phyloP scores from a whole-genome alignment of 116 monocot species.

The Phalaenopsis hybrid region DNA sequence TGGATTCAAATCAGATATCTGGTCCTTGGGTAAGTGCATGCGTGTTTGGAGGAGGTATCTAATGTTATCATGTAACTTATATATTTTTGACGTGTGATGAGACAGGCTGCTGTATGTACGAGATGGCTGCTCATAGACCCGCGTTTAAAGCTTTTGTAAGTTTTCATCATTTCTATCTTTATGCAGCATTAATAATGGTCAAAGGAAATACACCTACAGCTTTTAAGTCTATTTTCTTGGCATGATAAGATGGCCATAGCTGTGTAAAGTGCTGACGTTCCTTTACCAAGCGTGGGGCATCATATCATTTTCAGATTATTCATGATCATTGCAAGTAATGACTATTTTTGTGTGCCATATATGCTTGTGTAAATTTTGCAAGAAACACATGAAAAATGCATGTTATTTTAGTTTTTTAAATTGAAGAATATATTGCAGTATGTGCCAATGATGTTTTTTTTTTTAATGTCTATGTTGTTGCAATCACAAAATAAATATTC shows the following conservation, averaged over 20 bases:
- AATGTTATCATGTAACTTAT: neutral
- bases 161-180: neutral
- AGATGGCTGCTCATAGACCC: slow-evolving; percentile 99
- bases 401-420: neutral
- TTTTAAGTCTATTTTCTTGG: neutral
- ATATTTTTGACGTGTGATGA: neutral
- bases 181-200: neutral
- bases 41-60: neutral
- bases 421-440: neutral
- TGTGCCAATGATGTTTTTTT: too few relatives aligned
- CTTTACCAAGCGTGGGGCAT: neutral
- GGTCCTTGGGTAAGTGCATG: slow-evolving; percentile 80
- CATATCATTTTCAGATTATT: neutral
- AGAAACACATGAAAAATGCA: neutral
- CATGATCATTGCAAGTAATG: neutral
- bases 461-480: too few relatives aligned
- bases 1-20: slow-evolving; percentile 98
- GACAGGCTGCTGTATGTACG: slow-evolving; percentile 96
- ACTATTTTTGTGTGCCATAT: neutral
- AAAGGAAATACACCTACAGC: neutral
- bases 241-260: neutral
- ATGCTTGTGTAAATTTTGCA: neutral
- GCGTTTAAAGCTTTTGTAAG: slow-evolving; percentile 99
- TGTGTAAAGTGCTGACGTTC: neutral
- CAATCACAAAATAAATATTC: too few relatives aligned